phyloP scores from a whole-genome alignment of 176 grass and related monocot genomes.

The Aegilops longissima region DNA sequence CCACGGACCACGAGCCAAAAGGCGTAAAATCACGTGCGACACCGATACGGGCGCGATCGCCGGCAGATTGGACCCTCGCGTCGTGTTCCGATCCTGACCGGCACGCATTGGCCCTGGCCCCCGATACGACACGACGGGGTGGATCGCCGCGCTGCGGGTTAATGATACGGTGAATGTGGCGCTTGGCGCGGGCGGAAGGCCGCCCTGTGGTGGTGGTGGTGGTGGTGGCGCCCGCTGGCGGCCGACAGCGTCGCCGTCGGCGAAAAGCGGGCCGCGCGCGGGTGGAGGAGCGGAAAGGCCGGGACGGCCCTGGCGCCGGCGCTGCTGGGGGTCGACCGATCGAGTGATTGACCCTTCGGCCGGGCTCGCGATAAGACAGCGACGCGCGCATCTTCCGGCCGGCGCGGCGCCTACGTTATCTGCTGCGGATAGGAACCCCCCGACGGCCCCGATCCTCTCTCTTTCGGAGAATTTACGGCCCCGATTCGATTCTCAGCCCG shows the following conservation, averaged over 20 bases:
- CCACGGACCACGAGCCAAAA: neutral
- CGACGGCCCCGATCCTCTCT: neutral
- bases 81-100: constrained; percentile 1
- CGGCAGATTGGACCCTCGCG: neutral
- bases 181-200: neutral
- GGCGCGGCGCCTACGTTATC: constrained; percentile 18
- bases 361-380: constrained; percentile 41
- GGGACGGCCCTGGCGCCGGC: neutral
- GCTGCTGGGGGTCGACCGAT: neutral
- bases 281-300: neutral
- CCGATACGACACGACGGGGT: neutral
- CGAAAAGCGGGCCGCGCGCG: constrained; percentile 14
- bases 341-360: neutral
- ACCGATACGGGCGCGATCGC: neutral
- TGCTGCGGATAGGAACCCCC: constrained; percentile 12
- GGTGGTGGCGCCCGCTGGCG: neutral
- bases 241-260: constrained; percentile 34
- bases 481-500: neutral
- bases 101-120: neutral
- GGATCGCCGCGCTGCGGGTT: neutral
- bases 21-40: constrained; percentile 26
- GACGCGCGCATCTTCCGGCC: constrained; percentile 29
- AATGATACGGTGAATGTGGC: neutral
- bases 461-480: neutral
- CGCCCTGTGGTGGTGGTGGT: neutral